Evolutionary conservation across 495 filamentous ascomycete species (phyloP).

Genomic region (Chaetomium tenue): DNA sequence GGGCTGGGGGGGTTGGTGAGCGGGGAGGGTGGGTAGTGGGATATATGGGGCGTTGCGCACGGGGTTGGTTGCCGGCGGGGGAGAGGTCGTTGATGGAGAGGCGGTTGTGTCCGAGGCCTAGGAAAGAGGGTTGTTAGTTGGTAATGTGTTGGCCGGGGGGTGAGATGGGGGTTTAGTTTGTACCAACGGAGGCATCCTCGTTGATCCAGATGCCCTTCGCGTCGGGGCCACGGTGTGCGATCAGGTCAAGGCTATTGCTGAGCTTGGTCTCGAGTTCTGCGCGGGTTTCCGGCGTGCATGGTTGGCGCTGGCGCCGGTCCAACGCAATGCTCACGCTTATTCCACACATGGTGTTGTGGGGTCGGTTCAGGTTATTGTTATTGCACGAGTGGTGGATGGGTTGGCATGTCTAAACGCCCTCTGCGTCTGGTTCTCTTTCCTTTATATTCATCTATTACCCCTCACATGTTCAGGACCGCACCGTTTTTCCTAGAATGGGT

Average conservation of each 20-base stretch:
- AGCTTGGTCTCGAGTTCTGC: constrained; percentile 12
- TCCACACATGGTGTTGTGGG: constrained; percentile 19
- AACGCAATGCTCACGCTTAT: constrained; percentile 20
- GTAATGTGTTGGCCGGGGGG: not conserved
- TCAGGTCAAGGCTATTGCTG: constrained; percentile 36
- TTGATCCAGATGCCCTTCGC: constrained; percentile 47
- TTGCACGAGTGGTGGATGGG: too few species aligned
- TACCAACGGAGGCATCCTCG: constrained; percentile 30
- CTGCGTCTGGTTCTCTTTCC: too few species aligned
- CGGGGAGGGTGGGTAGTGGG: not conserved
- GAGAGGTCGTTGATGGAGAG: constrained; percentile 54
- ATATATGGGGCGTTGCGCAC: not conserved
- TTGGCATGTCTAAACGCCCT: too few species aligned
- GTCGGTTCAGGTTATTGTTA: not conserved
- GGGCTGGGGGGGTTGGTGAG: not conserved
- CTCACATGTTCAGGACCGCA: too few species aligned
- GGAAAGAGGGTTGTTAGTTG: not conserved
- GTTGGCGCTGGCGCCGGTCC: constrained; percentile 8
- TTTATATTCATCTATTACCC: too few species aligned
- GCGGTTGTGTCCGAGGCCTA: constrained; percentile 32
- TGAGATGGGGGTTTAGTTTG: not conserved
- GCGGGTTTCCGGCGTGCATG: not conserved
- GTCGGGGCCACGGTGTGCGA: constrained; percentile 52
- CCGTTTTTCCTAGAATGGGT: too few species aligned
- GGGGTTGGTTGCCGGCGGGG: constrained; percentile 47